Conservation (phyloP, 2,329 filamentous ascomycete genomes). For the Purpureocillium lavendulum region DNA sequence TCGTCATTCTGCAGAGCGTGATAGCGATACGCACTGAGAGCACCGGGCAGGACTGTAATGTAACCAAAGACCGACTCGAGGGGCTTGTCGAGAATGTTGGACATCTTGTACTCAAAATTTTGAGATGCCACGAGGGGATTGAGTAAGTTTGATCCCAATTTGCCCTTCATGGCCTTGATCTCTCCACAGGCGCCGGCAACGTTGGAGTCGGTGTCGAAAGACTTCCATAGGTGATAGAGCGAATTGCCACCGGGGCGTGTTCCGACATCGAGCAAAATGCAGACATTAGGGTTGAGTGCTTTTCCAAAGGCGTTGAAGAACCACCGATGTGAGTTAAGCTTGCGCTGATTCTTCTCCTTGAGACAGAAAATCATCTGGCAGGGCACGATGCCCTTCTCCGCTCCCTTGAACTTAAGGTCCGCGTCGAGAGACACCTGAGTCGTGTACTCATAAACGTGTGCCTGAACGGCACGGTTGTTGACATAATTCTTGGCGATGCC, state of each 20-base stretch:
- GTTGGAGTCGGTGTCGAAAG: slow-evolving; percentile 95
- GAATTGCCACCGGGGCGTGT: slow-evolving; percentile 84
- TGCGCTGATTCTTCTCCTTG: slow-evolving; percentile 96
- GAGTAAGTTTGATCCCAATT: slow-evolving; percentile 69
- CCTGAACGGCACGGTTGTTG: slow-evolving; percentile 90
- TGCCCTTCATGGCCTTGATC: slow-evolving; percentile 95
- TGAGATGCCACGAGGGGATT: slow-evolving; percentile 95
- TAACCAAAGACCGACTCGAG: slow-evolving; percentile 96
- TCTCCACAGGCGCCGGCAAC: slow-evolving; percentile 95
- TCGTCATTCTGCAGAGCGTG: slow-evolving; percentile 95
- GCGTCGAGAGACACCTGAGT: slow-evolving; percentile 94
- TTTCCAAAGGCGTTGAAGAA: slow-evolving; percentile 98
- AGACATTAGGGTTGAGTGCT: slow-evolving; percentile 89
- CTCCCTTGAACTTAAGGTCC: slow-evolving; percentile 96
- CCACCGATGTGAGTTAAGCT: slow-evolving; percentile 97
- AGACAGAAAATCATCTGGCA: slow-evolving; percentile 98
- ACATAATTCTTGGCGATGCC: slow-evolving; percentile 98
- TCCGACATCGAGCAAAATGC: slow-evolving; percentile 92
- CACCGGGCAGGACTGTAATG: slow-evolving; percentile 92
- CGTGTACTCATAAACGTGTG: slow-evolving; percentile 97
- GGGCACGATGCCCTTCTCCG: slow-evolving; percentile 96
- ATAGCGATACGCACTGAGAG: slow-evolving; percentile 90
- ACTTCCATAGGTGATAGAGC: slow-evolving; percentile 98
- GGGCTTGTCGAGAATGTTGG: slow-evolving; percentile 96
- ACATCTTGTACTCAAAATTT: slow-evolving; percentile 99